phyloP scores from a whole-genome alignment of 164 flowering plant species.

The Vitis cinerea region DNA sequence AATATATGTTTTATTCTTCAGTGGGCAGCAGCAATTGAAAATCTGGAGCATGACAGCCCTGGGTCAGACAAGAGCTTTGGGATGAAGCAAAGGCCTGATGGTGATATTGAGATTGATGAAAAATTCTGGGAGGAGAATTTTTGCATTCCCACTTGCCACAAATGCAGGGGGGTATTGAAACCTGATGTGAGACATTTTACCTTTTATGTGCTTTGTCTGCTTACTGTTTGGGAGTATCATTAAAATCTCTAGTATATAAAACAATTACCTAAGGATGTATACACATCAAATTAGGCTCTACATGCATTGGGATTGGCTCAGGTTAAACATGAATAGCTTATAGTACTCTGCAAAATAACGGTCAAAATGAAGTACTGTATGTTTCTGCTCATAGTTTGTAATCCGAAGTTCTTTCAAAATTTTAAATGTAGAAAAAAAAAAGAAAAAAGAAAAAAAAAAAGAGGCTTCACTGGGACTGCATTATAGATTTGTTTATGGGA shows the following conservation, averaged over 20 bases:
- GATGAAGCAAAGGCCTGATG: constrained; percentile 98
- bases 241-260: not conserved
- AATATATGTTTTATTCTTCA: constrained; percentile 30
- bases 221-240: not conserved
- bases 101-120: constrained; percentile 96
- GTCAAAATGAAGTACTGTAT: too few species aligned
- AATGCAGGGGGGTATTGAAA: constrained; percentile 84
- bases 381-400: too few species aligned
- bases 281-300: too few species aligned
- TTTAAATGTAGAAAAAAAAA: too few species aligned
- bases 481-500: too few species aligned
- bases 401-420: too few species aligned
- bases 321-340: too few species aligned
- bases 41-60: constrained; percentile 62
- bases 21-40: constrained; percentile 98
- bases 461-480: too few species aligned
- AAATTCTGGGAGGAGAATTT: constrained; percentile 98
- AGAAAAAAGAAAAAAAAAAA: too few species aligned
- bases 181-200: constrained; percentile 75
- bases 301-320: too few species aligned
- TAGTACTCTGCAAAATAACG: too few species aligned
- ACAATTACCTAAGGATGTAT: not conserved
- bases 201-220: not conserved
- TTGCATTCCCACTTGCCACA: constrained; percentile 70
- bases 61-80: constrained; percentile 94